phyloP scores from a whole-genome alignment of 1,284 basidiomycete species.

The Cutaneotrichosporon curvatum region DNA sequence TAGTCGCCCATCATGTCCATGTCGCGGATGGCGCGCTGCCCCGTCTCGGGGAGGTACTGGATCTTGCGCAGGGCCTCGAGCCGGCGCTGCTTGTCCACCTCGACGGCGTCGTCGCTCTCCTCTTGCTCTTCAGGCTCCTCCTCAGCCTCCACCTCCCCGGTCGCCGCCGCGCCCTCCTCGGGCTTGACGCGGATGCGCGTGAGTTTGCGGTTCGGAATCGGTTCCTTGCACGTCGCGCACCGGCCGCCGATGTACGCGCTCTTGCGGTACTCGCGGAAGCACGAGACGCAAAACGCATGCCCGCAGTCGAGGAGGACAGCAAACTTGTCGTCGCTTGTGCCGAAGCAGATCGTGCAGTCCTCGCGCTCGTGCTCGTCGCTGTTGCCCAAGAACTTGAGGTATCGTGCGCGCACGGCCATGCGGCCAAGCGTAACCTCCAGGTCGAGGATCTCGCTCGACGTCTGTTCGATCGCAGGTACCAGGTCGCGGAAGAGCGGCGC shows the following conservation, averaged over 20 bases:
- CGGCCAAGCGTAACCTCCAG: constrained; percentile 26
- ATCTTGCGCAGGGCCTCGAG: constrained; percentile 26
- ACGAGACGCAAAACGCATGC: constrained; percentile 41
- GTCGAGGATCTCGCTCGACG: constrained; percentile 22
- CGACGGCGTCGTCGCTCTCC: constrained; percentile 9
- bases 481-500: constrained; percentile 24
- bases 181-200: constrained; percentile 50
- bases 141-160: constrained; percentile 2
- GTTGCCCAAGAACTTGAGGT: constrained; percentile 25
- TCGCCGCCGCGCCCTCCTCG: not conserved
- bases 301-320: constrained; percentile 36
- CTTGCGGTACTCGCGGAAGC: constrained; percentile 31
- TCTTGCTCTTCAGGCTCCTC: constrained; percentile 1
- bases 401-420: constrained; percentile 31
- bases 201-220: not conserved
- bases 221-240: constrained; percentile 33
- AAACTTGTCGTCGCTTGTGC: constrained; percentile 33
- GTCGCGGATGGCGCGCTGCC: constrained; percentile 20
- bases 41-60: constrained; percentile 22
- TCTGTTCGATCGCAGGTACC: constrained; percentile 18
- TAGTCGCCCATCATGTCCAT: constrained; percentile 42
- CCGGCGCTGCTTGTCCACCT: constrained; percentile 6
- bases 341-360: constrained; percentile 42
- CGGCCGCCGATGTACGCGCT: constrained; percentile 18
- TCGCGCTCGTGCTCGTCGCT: constrained; percentile 23